phyloP scores from a whole-genome alignment of 192 early-diverging fungal species.

The Coemansia sp. region DNA sequence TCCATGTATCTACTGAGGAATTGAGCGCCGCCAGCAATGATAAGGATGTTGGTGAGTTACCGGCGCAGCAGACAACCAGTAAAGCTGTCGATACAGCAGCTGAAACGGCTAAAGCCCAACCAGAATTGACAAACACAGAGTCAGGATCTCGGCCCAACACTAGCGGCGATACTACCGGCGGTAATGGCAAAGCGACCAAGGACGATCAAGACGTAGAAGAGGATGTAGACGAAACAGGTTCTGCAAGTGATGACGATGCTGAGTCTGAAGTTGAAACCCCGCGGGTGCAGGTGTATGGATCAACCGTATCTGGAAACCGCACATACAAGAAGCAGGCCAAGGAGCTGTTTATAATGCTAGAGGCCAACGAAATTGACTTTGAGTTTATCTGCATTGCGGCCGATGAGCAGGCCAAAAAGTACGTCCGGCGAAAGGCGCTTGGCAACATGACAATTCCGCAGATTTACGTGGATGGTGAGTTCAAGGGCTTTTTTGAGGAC shows the following conservation, averaged over 20 bases:
- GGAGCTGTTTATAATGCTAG: conserved; percentile 51
- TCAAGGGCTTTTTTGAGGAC: conserved; percentile 53
- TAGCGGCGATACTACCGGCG: neutral
- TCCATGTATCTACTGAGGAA: neutral
- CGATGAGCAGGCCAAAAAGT: conserved; percentile 55
- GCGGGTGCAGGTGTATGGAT: conserved; percentile 53
- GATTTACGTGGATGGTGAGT: conserved; percentile 56
- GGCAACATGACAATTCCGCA: conserved; percentile 56
- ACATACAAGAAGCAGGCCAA: conserved; percentile 48
- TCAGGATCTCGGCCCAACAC: neutral
- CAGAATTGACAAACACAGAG: neutral
- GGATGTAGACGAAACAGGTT: neutral
- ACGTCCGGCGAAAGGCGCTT: conserved; percentile 53
- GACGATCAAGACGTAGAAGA: neutral
- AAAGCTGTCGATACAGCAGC: neutral
- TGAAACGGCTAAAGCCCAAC: neutral
- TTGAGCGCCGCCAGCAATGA: neutral
- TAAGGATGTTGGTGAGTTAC: neutral
- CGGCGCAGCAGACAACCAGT: neutral
- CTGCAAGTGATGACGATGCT: neutral
- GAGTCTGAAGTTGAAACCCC: conserved; percentile 23
- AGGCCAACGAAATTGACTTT: conserved; percentile 55
- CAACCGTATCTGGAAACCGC: conserved; percentile 52
- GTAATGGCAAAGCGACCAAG: neutral
- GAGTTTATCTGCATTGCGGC: conserved; percentile 56